These are phyloP conservation scores for Cardiospermum halicacabum DNA, from an alignment of 345 rosid species.

Conservation along the genomic window DNA sequence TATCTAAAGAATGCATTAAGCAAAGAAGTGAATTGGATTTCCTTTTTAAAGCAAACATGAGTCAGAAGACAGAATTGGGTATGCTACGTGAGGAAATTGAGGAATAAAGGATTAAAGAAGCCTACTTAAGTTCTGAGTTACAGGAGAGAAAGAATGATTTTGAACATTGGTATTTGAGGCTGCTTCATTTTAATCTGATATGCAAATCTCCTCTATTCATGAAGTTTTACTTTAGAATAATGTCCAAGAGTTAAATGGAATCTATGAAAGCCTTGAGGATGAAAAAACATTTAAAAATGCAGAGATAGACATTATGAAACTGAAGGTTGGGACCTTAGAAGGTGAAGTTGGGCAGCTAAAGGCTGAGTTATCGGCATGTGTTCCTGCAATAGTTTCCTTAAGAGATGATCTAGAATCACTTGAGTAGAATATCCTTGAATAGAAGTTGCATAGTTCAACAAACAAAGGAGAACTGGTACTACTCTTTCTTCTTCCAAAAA, in stretches of 20 bases:
- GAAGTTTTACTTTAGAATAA: slow-evolving; percentile 69
- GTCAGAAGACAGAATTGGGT: slow-evolving; percentile 45
- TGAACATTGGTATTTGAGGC: slow-evolving; percentile 90
- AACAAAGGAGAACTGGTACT: slow-evolving; percentile 31
- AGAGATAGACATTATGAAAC: slow-evolving; percentile 60
- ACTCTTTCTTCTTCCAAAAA: background rate
- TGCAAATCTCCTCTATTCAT: slow-evolving; percentile 61
- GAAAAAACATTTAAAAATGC: slow-evolving; percentile 31
- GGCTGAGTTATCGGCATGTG: slow-evolving; percentile 48
- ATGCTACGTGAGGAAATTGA: slow-evolving; percentile 40
- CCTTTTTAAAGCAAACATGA: slow-evolving; percentile 46
- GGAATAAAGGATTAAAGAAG: slow-evolving; percentile 49
- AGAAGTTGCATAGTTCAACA: slow-evolving; percentile 14
- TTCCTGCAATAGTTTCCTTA: slow-evolving; percentile 55
- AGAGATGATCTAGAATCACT: slow-evolving; percentile 46
- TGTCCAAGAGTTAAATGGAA: slow-evolving; percentile 47
- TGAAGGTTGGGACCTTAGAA: slow-evolving; percentile 50
- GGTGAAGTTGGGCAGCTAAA: slow-evolving; percentile 53
- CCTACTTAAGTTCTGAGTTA: slow-evolving; percentile 65
- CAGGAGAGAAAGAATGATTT: slow-evolving; percentile 72
- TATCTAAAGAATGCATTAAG: slow-evolving; percentile 30
- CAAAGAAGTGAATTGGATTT: slow-evolving; percentile 42
- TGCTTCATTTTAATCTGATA: slow-evolving; percentile 77
- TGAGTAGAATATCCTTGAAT: slow-evolving; percentile 42
- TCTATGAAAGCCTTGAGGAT: slow-evolving; percentile 50